Evolutionary conservation across 495 filamentous ascomycete species (phyloP), one percentile per base, ranked within the genome.

Genomic region (Hyaloscypha bicolor): DNA sequence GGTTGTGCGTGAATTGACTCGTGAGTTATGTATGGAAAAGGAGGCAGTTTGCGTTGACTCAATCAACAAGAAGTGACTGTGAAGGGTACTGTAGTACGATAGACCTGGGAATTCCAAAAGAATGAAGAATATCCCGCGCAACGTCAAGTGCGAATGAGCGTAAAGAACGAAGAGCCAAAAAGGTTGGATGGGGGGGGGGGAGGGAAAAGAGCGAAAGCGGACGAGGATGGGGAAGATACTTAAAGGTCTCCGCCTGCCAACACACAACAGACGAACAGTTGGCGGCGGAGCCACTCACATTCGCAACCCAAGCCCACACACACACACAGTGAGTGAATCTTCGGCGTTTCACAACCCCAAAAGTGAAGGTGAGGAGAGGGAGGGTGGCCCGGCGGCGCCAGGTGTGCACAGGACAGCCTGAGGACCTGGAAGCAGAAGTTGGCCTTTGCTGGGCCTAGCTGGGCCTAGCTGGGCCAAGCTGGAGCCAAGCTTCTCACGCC

Each of bases 121-220:
- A 55, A 35, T 59, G 39, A 35, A 59, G 55, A 19, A 45, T n/a
- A 33, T 31, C 63, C 51, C n/a, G 65, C 65, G 65, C 65, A 45
- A 68, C 65, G 51, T 68, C 65, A 68, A 68, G 65, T 68, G 65
- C 65, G 65, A 21, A 6, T 59, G 56, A 42, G n/a, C 61, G 52
- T 66, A 65, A 65, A 30, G 63, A 65, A 65, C 35, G 63, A 58
- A 21, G 32, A 64, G 25, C 52, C 62, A 53, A 59, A 25, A 59
- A 48, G 25, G 33, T 65, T 45, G 53, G 31, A 56, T 55, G 52
- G 31, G 42, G 39, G 25, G 25, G 52, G 22, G n/a, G 56, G 21
- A 57, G 19, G 30, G 32, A 48, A 65, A 39, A 51, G 11, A 59
- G n/a, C 55, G 29, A 51, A 59, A 42, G 53, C 1, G 53, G 37